phyloP scores from a whole-genome alignment of 441 rosid genomes.

The Erodium texanum region DNA sequence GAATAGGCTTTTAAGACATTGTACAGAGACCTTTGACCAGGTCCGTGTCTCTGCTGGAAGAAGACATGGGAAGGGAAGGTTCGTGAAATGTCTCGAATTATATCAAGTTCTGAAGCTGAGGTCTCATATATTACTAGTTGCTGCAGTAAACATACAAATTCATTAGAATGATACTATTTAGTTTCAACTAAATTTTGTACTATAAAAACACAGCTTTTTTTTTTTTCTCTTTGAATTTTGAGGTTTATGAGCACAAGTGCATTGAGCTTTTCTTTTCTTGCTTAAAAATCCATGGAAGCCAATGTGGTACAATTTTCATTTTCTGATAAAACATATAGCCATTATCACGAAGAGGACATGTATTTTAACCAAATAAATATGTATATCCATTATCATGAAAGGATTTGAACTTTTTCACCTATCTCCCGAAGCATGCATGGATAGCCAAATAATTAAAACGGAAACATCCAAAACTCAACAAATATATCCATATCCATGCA shows the following conservation, averaged over 20 bases:
- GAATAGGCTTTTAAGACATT: conserved; percentile 96
- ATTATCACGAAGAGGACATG: neutral
- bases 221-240: no score
- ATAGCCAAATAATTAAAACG: neutral
- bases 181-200: neutral
- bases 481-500: neutral
- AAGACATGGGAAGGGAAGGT: conserved; percentile 95
- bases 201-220: neutral
- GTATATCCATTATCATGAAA: neutral
- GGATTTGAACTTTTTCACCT: neutral
- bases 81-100: conserved; percentile 87
- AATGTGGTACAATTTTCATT: neutral
- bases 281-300: neutral
- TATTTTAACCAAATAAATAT: neutral
- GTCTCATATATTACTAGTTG: conserved; percentile 88
- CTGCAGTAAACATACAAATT: conserved; percentile 33
- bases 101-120: conserved; percentile 87
- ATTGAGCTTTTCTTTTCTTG: neutral
- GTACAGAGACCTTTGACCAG: conserved; percentile 92
- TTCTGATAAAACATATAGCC: neutral
- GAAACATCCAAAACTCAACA: neutral
- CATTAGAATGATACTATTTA: conserved; percentile 14
- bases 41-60: conserved; percentile 97
- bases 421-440: neutral
- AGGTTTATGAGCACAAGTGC: neutral